phyloP scores from a whole-genome alignment of 192 early-diverging fungal genomes.

The Spinellus fusiger region DNA sequence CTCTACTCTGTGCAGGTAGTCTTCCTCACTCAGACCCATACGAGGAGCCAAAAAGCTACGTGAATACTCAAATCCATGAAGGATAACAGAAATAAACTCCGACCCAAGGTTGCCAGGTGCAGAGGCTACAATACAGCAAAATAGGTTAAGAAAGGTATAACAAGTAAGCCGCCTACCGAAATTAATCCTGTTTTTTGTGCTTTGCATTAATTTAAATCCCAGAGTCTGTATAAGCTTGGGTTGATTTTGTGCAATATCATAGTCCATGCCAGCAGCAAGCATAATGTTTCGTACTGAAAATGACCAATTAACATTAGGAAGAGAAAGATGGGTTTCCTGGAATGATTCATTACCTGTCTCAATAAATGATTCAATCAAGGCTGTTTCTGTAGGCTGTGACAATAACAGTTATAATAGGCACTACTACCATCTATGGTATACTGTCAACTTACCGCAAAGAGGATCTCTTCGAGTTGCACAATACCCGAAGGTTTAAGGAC shows the following conservation, averaged over 20 bases:
- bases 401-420: neutral
- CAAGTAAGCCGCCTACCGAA: neutral
- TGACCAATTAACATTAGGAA: neutral
- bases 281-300: conserved; percentile 10
- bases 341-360: conserved; percentile 6
- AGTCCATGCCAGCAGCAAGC: neutral
- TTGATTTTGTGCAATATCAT: conserved; percentile 8
- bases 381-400: conserved; percentile 10
- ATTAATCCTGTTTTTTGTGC: conserved; percentile 10
- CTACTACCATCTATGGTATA: neutral
- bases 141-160: neutral
- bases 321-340: neutral
- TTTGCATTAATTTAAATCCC: conserved; percentile 7
- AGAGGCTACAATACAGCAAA: neutral
- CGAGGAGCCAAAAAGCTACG: conserved; percentile 1
- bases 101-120: conserved; percentile 2
- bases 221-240: neutral
- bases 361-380: conserved; percentile 19
- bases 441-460: conserved; percentile 4
- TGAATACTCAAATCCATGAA: conserved; percentile 2
- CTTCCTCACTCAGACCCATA: conserved; percentile 9
- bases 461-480: conserved; percentile 9
- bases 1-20: conserved; percentile 9
- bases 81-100: conserved; percentile 1
- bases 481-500: conserved; percentile 22